Percentiles rank a stretch among this genome's conserved stretches.
These are phyloP conservation scores for Sarcocystis neurona DNA, from an alignment of 169 alveolate genomes.

Conservation along the genomic window DNA sequence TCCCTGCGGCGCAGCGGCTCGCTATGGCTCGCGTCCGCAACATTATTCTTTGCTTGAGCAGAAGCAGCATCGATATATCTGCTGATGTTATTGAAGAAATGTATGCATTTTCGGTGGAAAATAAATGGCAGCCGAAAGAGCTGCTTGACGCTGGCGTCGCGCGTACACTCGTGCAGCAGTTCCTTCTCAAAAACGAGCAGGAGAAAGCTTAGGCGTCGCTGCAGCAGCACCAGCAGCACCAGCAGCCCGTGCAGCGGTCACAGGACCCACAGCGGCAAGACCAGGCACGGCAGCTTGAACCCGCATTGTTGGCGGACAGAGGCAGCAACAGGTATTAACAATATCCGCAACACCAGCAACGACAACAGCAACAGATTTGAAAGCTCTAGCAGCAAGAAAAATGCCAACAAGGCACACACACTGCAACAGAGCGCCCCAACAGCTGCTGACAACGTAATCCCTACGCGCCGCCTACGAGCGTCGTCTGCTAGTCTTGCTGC, in stretches of 20 bases:
- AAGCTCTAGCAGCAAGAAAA: too few relatives aligned
- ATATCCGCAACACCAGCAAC: too few relatives aligned
- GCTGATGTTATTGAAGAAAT: not conserved
- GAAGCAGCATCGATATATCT: constrained; percentile 10
- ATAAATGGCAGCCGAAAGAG: constrained; percentile 16
- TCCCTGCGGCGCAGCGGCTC: not conserved
- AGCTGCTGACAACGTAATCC: too few relatives aligned
- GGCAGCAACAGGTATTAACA: too few relatives aligned
- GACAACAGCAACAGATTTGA: too few relatives aligned
- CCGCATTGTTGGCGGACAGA: too few relatives aligned
- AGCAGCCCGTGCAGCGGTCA: not conserved
- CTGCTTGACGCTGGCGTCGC: not conserved
- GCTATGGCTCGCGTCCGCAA: constrained; percentile 23
- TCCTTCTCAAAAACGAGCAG: too few relatives aligned
- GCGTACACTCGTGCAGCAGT: not conserved
- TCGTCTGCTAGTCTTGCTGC: too few relatives aligned
- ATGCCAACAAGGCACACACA: too few relatives aligned
- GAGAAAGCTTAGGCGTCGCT: not conserved
- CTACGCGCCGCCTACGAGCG: too few relatives aligned
- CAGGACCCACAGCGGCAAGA: not conserved
- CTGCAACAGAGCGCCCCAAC: too few relatives aligned
- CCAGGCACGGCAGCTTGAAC: not conserved
- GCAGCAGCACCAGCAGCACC: not conserved
- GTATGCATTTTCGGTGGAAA: not conserved
- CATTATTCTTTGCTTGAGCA: constrained; percentile 20